Evolutionary conservation across 2,329 filamentous ascomycete species (phyloP).

Genomic region (Colletotrichum sp.): DNA sequence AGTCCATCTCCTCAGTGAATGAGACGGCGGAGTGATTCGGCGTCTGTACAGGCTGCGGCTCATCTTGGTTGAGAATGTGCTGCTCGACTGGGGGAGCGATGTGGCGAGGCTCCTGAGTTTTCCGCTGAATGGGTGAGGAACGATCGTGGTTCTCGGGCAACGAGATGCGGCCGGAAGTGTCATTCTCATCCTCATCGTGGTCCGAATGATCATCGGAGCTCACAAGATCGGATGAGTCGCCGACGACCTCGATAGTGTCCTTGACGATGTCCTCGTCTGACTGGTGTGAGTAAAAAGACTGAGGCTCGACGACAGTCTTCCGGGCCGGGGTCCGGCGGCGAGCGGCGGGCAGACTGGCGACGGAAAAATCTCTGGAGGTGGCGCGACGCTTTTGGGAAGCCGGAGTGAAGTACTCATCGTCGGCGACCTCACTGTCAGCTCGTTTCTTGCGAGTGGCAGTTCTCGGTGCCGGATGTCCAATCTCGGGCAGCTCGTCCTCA

Average conservation of each 20-base stretch:
- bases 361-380: constrained; percentile 21
- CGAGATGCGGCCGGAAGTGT: neutral
- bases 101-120: neutral
- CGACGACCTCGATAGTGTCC: constrained; percentile 63
- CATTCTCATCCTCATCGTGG: constrained; percentile 11
- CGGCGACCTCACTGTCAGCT: constrained; percentile 28
- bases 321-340: constrained; percentile 45
- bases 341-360: constrained; percentile 1
- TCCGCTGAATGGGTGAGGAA: constrained; percentile 13
- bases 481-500: constrained; percentile 46
- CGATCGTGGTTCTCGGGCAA: neutral
- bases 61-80: neutral
- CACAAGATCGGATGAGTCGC: constrained; percentile 34
- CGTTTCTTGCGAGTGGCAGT: constrained; percentile 32
- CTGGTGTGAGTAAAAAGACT: constrained; percentile 11
- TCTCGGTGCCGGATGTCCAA: constrained; percentile 23
- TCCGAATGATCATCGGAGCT: constrained; percentile 33
- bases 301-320: constrained; percentile 36
- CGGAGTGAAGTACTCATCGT: constrained; percentile 15
- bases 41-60: neutral
- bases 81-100: neutral
- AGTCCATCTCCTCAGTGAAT: neutral
- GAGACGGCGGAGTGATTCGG: neutral
- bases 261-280: constrained; percentile 53
- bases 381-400: constrained; percentile 13